These are phyloP conservation scores for Pyrenophora seminiperda DNA, from an alignment of 2,329 filamentous ascomycete genomes.

Conservation along the genomic window DNA sequence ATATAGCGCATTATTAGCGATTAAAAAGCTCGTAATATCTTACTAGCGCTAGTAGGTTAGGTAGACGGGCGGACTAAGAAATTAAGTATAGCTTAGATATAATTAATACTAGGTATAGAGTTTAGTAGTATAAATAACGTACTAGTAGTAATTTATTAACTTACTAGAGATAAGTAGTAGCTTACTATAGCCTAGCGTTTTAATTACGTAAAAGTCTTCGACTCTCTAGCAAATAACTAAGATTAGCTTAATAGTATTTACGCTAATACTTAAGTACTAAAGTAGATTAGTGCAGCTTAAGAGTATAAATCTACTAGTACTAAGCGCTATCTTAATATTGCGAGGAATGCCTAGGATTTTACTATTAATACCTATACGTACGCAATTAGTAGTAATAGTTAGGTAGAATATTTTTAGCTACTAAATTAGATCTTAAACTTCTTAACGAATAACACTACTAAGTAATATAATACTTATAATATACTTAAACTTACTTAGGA, in stretches of 20 bases:
- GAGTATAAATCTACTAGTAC: slow-evolving; percentile 58
- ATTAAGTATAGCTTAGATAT: slow-evolving; percentile 55
- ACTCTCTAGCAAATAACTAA: slow-evolving; percentile 54
- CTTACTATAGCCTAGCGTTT: slow-evolving; percentile 56
- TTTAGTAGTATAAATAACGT: slow-evolving; percentile 62
- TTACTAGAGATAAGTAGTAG: slow-evolving; percentile 55
- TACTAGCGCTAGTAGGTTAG: slow-evolving; percentile 55
- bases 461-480: slow-evolving; percentile 62
- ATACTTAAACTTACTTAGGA: slow-evolving; percentile 63
- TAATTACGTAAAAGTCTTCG: slow-evolving; percentile 56
- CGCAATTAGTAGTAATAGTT: slow-evolving; percentile 61
- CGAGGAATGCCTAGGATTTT: slow-evolving; percentile 57
- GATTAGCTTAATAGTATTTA: slow-evolving; percentile 57
- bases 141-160: slow-evolving; percentile 55
- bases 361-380: slow-evolving; percentile 56
- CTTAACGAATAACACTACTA: slow-evolving; percentile 55
- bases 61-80: slow-evolving; percentile 55
- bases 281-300: slow-evolving; percentile 58
- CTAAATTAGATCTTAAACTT: slow-evolving; percentile 55
- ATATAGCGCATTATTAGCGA: slow-evolving; percentile 56
- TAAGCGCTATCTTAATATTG: slow-evolving; percentile 55
- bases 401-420: slow-evolving; percentile 58
- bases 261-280: slow-evolving; percentile 61
- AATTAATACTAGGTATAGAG: slow-evolving; percentile 56
- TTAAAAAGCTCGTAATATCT: slow-evolving; percentile 50